Percentiles rank a stretch among this genome's conserved stretches.
phyloP scores from a whole-genome alignment of 345 rosid species.

The Erysimum cheiranthoides region DNA sequence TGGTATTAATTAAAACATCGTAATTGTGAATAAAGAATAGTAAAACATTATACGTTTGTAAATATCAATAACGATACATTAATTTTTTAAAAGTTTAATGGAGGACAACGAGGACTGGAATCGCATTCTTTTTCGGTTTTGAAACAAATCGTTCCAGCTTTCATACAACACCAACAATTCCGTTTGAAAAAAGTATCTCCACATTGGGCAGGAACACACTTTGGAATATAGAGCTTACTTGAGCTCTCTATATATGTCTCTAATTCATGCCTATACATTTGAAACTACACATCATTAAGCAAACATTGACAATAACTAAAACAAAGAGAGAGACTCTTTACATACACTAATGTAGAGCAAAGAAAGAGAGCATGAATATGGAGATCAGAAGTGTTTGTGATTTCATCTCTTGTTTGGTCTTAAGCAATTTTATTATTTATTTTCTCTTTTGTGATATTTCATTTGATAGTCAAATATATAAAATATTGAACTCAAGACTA shows the following conservation, averaged over 20 bases:
- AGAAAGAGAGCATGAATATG: slow-evolving; percentile 26
- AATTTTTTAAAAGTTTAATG: not conserved
- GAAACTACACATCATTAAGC: not conserved
- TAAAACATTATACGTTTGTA: not conserved
- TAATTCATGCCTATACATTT: slow-evolving; percentile 10
- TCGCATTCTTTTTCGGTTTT: not conserved
- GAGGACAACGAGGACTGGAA: slow-evolving; percentile 9
- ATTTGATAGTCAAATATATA: not conserved
- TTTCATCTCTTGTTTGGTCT: slow-evolving; percentile 27
- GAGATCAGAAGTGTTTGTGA: slow-evolving; percentile 12
- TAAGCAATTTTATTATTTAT: not conserved
- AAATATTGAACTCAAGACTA: not conserved
- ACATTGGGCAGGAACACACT: slow-evolving; percentile 3
- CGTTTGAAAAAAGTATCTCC: not conserved
- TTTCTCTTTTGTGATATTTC: not conserved
- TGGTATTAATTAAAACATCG: no score
- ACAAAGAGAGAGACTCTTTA: not conserved
- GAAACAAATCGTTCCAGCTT: not conserved
- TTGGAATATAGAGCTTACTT: slow-evolving; percentile 10
- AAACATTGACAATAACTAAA: not conserved
- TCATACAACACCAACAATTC: slow-evolving; percentile 37
- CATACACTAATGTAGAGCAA: slow-evolving; percentile 33
- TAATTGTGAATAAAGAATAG: no score
- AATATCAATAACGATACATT: not conserved
- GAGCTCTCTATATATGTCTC: slow-evolving; percentile 16